Base-by-base conservation (phyloP, 108 stramenopile genomes). In the Licmophora abbreviata region DNA sequence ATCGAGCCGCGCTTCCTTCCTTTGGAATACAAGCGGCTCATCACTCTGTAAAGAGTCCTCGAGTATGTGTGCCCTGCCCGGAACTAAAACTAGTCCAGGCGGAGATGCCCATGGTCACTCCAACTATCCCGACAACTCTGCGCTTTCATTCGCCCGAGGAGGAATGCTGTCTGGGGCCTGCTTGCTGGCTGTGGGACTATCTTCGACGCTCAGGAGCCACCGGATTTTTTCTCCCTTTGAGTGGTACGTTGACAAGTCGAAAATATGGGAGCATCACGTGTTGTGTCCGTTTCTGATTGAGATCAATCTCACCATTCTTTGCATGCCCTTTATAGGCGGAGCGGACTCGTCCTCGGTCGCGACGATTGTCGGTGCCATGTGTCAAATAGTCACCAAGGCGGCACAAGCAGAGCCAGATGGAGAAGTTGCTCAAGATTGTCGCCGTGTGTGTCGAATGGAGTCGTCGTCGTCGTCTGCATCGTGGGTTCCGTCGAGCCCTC, bases 161-260 rank as follows among this genome's bases (percentile, higher is more conserved):
- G 67, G 96, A 99, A 67, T 97, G 97, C 59, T 93, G 85, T 54
- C 55, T 93, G 22, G 98, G 98, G 0, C 98, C 98, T 1, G 98
- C 98, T 20, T 97, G 95, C 73, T 99, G 98, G 98, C 66, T 99
- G 29, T 99, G 98, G 98, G 98, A 99, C 64, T 99, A 94, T 66
- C 53, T 97, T 51, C 76, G 98, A 23, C 63, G 96, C 18, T 81
- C 83, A 8, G 92, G 95, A 24, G 94, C 95, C 11, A 68, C 80
- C 5, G 98, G 98, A 0, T 99, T 88, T 53, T 85, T 99, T 35
- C 74, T 99, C 29, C 98, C 98, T 12, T 71, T 99, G 23, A 86
- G 84, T 58, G 76, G 71, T 72, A 51, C 60, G 71, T 67, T 50
- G 10, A 24, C 14, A 32, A 29, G 12, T 44, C 20, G 1, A 21